These are phyloP conservation scores for Alternaria ethzedia DNA, from an alignment of 2,329 filamentous ascomycete genomes.

Conservation along the genomic window DNA sequence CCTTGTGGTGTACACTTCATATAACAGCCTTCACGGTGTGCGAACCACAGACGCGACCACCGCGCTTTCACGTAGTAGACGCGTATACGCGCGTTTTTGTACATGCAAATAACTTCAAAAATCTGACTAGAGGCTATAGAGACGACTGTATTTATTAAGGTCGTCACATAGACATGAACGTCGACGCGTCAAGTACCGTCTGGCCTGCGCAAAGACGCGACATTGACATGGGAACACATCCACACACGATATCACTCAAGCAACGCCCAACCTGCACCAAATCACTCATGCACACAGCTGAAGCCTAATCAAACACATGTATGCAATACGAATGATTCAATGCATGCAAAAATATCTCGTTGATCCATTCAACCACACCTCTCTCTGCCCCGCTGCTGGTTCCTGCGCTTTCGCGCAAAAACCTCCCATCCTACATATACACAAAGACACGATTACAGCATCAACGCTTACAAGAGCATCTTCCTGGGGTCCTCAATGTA, in stretches of 20 bases:
- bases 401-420: not conserved
- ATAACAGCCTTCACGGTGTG: not conserved
- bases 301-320: not conserved
- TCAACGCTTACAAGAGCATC: constrained; percentile 70
- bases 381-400: not conserved
- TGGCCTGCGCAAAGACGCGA: not conserved
- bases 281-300: not conserved
- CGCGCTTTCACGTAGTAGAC: too few species aligned
- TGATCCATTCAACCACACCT: not conserved
- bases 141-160: fast-evolving
- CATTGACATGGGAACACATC: not conserved
- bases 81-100: not conserved
- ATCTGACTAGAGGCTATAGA: not conserved
- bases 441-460: not conserved
- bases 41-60: not conserved
- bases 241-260: not conserved
- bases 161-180: not conserved
- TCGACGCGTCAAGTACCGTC: not conserved
- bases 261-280: constrained; percentile 11
- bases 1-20: not conserved
- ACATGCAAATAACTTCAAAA: not conserved
- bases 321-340: not conserved
- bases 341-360: constrained; percentile 8
- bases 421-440: not conserved
- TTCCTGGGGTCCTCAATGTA: constrained; percentile 94